phyloP scores from a whole-genome alignment of 257 asterid species.

The Solanum medicagineum region DNA sequence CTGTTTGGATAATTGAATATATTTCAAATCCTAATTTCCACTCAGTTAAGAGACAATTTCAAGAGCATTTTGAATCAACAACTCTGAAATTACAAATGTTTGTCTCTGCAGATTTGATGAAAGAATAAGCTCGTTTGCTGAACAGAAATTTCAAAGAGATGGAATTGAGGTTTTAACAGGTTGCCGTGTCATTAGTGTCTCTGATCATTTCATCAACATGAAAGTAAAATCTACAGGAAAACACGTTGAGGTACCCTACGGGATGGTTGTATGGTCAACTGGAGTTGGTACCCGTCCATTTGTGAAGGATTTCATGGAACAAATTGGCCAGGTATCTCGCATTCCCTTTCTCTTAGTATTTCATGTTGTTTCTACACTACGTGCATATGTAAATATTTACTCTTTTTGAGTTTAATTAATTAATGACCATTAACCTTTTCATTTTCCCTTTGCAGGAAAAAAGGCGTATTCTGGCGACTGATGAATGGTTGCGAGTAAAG shows the following conservation, averaged over 20 bases:
- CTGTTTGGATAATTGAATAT: neutral
- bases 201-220: constrained; percentile 62
- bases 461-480: constrained; percentile 80
- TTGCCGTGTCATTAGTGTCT: constrained; percentile 72
- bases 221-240: constrained; percentile 64
- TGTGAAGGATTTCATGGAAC: constrained; percentile 72
- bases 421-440: neutral
- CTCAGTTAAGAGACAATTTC: neutral
- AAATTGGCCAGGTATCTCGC: constrained; percentile 74
- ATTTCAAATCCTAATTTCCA: neutral
- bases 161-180: constrained; percentile 81
- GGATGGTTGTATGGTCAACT: constrained; percentile 97
- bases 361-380: neutral
- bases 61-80: neutral
- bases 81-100: neutral
- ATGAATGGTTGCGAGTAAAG: constrained; percentile 90
- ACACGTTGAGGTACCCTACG: constrained; percentile 63
- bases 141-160: constrained; percentile 74
- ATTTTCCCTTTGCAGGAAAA: constrained; percentile 27
- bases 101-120: constrained; percentile 75
- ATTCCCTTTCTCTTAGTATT: neutral
- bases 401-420: neutral
- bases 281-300: constrained; percentile 95
- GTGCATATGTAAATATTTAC: neutral
- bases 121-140: constrained; percentile 87